Percentiles rank a stretch among this genome's conserved stretches.
Evolutionary conservation across 495 filamentous ascomycete genomes (phyloP).

Genomic region (Penicillium roqueforti): DNA sequence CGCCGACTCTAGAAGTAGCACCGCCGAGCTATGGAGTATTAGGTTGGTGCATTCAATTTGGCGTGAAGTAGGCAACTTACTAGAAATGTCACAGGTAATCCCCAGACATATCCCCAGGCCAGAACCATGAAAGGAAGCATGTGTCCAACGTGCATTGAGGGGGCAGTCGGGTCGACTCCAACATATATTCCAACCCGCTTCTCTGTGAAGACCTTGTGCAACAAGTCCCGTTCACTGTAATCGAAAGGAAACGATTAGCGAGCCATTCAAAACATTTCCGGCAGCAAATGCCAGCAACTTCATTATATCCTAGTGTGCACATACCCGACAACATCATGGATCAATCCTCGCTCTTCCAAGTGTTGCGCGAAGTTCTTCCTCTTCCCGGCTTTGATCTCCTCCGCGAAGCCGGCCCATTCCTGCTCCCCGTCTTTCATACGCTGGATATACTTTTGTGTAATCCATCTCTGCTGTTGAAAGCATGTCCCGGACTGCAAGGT

Average conservation of each 20-base stretch:
- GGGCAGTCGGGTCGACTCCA: conserved; percentile 88
- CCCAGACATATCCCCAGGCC: conserved; percentile 88
- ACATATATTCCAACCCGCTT: conserved; percentile 77
- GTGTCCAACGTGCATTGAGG: conserved; percentile 88
- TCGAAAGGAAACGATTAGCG: conserved; percentile 14
- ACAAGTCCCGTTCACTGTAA: conserved; percentile 54
- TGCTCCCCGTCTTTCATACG: conserved; percentile 52
- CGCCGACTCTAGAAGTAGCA: conserved; percentile 80
- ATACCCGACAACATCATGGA: conserved; percentile 81
- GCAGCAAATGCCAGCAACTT: neutral
- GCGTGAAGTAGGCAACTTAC: conserved; percentile 32
- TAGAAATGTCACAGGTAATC: conserved; percentile 67
- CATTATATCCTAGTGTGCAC: conserved; percentile 12
- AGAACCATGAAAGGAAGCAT: conserved; percentile 90
- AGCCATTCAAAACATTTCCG: neutral
- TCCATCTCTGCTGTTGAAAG: conserved; percentile 39
- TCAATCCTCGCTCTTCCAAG: conserved; percentile 73
- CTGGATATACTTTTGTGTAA: conserved; percentile 45
- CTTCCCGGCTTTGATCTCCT: conserved; percentile 57
- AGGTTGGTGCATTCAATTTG: neutral
- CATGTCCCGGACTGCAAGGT: neutral
- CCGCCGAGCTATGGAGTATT: conserved; percentile 61
- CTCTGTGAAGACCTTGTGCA: conserved; percentile 64
- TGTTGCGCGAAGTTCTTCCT: conserved; percentile 59
- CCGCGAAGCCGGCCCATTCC: conserved; percentile 54